A percentile compares a stretch with the other conserved stretches of the same genome.
Evolutionary conservation across 331 rosid genomes (phyloP).

Genomic region (Rosa hybrid): DNA sequence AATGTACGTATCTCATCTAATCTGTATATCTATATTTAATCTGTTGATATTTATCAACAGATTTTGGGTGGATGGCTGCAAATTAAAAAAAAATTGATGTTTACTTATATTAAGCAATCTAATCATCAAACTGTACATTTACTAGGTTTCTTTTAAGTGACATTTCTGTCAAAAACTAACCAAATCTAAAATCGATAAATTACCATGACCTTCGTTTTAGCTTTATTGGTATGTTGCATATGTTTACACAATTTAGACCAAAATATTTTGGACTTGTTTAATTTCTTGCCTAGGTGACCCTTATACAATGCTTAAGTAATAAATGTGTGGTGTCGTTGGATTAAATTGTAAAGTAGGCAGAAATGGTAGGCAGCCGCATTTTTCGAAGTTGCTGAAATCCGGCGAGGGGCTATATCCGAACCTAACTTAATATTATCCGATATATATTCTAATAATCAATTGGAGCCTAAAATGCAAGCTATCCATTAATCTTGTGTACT

Average conservation of each 20-base stretch:
- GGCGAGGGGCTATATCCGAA: not conserved
- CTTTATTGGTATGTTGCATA: not conserved
- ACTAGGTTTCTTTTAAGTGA: not conserved
- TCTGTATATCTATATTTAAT: not conserved
- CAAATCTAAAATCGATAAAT: not conserved
- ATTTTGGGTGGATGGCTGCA: no score
- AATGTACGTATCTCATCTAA: not conserved
- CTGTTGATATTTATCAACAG: not conserved
- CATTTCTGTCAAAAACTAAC: no score
- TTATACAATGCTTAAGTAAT: not conserved
- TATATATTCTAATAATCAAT: not conserved
- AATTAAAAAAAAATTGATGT: no score
- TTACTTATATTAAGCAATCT: not conserved
- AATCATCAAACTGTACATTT: not conserved
- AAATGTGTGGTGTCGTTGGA: not conserved
- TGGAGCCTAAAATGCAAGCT: not conserved
- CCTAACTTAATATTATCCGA: not conserved
- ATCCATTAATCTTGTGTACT: not conserved
- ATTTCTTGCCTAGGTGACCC: not conserved
- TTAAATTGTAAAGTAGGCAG: not conserved
- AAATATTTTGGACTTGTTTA: not conserved
- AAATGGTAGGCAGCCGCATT: not conserved
- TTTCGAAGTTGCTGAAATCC: not conserved
- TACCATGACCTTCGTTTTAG: not conserved
- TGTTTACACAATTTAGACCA: not conserved